Conservation (phyloP, 768 basidiomycete species). For the Paxillus rubicundulus region DNA sequence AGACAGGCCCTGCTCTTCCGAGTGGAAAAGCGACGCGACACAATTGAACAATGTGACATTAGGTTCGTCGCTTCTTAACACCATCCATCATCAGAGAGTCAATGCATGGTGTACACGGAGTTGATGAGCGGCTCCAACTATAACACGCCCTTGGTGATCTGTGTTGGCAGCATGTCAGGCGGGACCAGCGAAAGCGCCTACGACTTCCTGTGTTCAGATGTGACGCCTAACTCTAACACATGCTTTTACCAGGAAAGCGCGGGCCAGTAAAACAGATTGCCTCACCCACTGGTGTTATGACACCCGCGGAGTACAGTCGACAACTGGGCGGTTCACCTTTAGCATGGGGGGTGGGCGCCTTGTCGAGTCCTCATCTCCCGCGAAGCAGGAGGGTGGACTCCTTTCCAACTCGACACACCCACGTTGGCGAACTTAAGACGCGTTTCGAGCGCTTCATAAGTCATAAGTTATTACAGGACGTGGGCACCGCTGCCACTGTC, state of each 20-base stretch:
- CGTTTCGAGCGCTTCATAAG: not conserved
- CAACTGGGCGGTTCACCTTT: slow-evolving; percentile 37
- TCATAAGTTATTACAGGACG: not conserved
- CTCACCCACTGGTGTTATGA: slow-evolving; percentile 27
- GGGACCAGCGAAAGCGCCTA: slow-evolving; percentile 36
- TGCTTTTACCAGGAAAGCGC: slow-evolving; percentile 40
- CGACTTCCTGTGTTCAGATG: slow-evolving; percentile 37
- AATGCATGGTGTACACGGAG: slow-evolving; percentile 16
- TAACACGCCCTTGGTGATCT: slow-evolving; percentile 33
- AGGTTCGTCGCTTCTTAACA: slow-evolving; percentile 20
- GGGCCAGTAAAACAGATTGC: slow-evolving; percentile 28
- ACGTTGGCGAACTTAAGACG: not conserved
- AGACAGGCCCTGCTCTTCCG: slow-evolving; percentile 34
- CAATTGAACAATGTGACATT: slow-evolving; percentile 40
- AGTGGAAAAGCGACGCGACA: slow-evolving; percentile 31
- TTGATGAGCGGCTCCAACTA: slow-evolving; percentile 41
- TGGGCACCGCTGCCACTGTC: not conserved
- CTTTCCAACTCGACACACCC: not conserved
- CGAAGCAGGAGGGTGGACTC: not conserved
- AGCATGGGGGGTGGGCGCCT: slow-evolving; percentile 37
- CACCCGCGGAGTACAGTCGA: slow-evolving; percentile 24
- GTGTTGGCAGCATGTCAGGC: slow-evolving; percentile 30
- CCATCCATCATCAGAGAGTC: not conserved
- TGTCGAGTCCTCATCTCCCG: not conserved
- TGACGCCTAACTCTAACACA: slow-evolving; percentile 36